A percentile compares a stretch with the other conserved stretches of the same genome.
phyloP scores from a whole-genome alignment of 305 asterid genomes.

The Euphrasia arctica region DNA sequence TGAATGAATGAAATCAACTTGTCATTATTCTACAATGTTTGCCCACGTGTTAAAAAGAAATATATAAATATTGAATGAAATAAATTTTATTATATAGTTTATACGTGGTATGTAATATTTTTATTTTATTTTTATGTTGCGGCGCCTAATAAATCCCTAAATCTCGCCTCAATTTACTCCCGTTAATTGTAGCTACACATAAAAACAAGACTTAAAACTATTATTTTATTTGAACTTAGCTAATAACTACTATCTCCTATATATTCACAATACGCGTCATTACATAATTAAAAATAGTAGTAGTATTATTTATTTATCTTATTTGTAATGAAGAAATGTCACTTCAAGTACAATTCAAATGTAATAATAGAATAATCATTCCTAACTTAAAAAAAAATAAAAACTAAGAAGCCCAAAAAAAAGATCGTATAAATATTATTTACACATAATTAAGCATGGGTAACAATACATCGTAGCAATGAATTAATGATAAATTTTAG shows the following conservation, averaged over 20 bases:
- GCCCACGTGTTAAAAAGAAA: background rate
- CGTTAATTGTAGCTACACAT: conserved; percentile 15
- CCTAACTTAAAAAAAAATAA: background rate
- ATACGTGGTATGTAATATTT: background rate
- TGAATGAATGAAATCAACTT: background rate
- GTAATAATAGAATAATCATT: background rate
- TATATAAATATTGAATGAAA: background rate
- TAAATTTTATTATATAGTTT: background rate
- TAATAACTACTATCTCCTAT: background rate
- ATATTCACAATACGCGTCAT: no score
- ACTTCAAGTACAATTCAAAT: no score
- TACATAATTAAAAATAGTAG: no score
- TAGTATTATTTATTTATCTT: no score
- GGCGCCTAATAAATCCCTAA: conserved; percentile 47
- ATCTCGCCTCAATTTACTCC: conserved; percentile 57
- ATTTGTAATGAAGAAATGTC: no score
- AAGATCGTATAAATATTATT: background rate
- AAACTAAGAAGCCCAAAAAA: background rate
- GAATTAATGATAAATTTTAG: background rate
- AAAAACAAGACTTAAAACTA: background rate
- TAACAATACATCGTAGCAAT: background rate
- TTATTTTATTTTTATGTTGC: conserved; percentile 16
- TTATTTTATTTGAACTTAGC: background rate
- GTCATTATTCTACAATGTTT: background rate
- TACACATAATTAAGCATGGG: background rate